Conservation (phyloP, 2,329 filamentous ascomycete genomes). For the Pseudocercospora crystallina region DNA sequence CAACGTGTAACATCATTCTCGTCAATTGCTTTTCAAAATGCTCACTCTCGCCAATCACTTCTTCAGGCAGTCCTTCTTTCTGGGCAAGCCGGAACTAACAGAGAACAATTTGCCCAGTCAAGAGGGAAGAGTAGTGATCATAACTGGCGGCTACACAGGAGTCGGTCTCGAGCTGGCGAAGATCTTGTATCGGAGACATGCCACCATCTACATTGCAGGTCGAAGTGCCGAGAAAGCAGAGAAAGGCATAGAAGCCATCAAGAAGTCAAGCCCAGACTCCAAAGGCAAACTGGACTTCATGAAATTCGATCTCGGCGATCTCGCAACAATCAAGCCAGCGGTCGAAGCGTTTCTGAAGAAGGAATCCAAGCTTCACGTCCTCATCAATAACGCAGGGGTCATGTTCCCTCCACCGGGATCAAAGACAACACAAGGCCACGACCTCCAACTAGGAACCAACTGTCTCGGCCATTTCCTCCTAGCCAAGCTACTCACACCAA, state of each 20-base stretch:
- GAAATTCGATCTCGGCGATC: constrained; percentile 46
- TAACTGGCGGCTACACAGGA: constrained; percentile 51
- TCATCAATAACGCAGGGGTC: constrained; percentile 39
- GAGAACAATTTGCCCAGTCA: constrained; percentile 45
- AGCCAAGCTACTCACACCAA: constrained; percentile 32
- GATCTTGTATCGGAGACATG: constrained; percentile 55
- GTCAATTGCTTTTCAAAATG: too few relatives aligned
- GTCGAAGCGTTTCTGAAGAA: constrained; percentile 37
- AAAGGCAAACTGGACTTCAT: constrained; percentile 47
- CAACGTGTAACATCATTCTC: too few relatives aligned
- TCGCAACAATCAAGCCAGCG: constrained; percentile 35
- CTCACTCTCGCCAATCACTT: too few relatives aligned
- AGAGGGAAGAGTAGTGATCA: constrained; percentile 50
- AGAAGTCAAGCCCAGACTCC: constrained; percentile 30
- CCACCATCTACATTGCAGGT: constrained; percentile 55
- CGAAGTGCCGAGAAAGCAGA: constrained; percentile 30
- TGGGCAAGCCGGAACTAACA: constrained; percentile 33
- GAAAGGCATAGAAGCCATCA: too few relatives aligned
- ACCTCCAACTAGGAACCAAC: constrained; percentile 38
- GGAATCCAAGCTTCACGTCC: constrained; percentile 41
- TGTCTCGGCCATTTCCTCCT: constrained; percentile 36
- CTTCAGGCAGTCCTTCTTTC: too few relatives aligned
- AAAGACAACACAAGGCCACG: constrained; percentile 34
- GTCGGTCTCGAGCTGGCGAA: constrained; percentile 55
- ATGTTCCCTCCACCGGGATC: constrained; percentile 38